Percentiles rank a stretch among this genome's conserved stretches.
phyloP scores from a whole-genome alignment of 805 yeast species.

The Maudiozyma turicensis region DNA sequence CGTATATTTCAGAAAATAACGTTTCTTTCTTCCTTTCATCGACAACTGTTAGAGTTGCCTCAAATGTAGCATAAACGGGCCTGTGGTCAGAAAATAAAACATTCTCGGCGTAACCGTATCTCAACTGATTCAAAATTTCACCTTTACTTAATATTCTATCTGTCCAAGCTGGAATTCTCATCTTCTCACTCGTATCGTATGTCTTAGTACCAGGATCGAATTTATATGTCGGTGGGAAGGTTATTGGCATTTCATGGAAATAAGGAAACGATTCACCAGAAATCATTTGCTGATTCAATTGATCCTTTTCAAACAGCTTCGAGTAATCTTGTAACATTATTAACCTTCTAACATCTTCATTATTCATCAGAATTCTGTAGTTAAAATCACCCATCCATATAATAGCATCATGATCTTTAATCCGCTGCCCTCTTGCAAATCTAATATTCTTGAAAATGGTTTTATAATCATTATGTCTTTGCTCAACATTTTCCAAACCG shows the following conservation, averaged over 20 bases:
- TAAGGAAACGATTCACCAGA: conserved; percentile 70
- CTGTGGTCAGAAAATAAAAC: conserved; percentile 78
- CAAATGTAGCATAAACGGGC: conserved; percentile 72
- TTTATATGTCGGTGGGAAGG: conserved; percentile 87
- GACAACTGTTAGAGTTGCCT: conserved; percentile 52
- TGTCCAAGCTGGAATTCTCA: conserved; percentile 95
- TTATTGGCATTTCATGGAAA: conserved; percentile 71
- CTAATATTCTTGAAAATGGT: conserved; percentile 61
- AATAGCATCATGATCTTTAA: conserved; percentile 71
- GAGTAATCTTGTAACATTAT: conserved; percentile 40
- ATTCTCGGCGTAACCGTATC: conserved; percentile 49
- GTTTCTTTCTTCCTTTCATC: conserved; percentile 45
- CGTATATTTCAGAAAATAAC: conserved; percentile 48
- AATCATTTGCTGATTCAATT: conserved; percentile 65
- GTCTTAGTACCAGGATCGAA: conserved; percentile 75
- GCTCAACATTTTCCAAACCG: conserved; percentile 70
- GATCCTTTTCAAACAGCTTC: conserved; percentile 62
- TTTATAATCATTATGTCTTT: conserved; percentile 79
- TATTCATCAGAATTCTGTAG: conserved; percentile 64
- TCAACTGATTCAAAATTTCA: conserved; percentile 44
- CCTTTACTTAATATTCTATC: conserved; percentile 74
- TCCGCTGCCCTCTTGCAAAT: conserved; percentile 46
- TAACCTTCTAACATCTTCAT: conserved; percentile 56
- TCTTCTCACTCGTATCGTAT: conserved; percentile 87
- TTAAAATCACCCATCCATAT: conserved; percentile 94